Percentiles rank a stretch among this genome's conserved stretches.
Evolutionary conservation across 192 early-diverging fungal species (phyloP).

Genomic region (Glomus cerebriforme): DNA sequence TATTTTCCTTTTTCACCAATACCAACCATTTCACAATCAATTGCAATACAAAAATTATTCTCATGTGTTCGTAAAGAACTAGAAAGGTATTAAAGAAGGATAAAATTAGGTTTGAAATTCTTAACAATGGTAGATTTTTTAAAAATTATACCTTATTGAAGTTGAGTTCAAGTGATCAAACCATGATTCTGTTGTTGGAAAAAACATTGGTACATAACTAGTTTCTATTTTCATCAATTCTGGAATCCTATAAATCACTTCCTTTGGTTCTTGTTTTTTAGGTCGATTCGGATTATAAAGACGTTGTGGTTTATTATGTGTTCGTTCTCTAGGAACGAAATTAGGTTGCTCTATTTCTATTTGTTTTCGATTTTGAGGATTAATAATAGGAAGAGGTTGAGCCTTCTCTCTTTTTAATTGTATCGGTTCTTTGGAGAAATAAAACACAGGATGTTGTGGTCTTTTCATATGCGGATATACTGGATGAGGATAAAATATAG

Average conservation of each 20-base stretch:
- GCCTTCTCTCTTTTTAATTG: neutral
- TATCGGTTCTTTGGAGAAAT: neutral
- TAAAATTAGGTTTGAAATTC: too few species aligned
- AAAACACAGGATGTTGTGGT: neutral
- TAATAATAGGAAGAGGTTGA: neutral
- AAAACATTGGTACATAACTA: neutral
- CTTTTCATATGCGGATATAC: neutral
- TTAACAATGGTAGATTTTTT: too few species aligned
- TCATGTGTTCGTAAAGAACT: neutral
- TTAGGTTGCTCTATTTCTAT: too few species aligned
- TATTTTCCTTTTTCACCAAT: slow-evolving; percentile 63
- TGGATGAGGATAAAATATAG: neutral
- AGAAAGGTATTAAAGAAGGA: too few species aligned
- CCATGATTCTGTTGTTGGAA: neutral
- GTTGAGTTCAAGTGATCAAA: neutral
- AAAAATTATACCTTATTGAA: neutral
- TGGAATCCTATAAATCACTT: neutral
- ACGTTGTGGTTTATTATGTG: too few species aligned
- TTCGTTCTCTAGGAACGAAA: neutral
- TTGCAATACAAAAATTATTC: slow-evolving; percentile 55
- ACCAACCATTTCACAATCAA: slow-evolving; percentile 91
- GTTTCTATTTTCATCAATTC: neutral
- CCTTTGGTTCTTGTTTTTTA: neutral
- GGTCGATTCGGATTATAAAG: too few species aligned
- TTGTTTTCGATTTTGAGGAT: too few species aligned